Percentiles rank a stretch among this genome's conserved stretches.
Evolutionary conservation across 148 eudicot species (phyloP).

Genomic region (Camellia lanceoleosa): DNA sequence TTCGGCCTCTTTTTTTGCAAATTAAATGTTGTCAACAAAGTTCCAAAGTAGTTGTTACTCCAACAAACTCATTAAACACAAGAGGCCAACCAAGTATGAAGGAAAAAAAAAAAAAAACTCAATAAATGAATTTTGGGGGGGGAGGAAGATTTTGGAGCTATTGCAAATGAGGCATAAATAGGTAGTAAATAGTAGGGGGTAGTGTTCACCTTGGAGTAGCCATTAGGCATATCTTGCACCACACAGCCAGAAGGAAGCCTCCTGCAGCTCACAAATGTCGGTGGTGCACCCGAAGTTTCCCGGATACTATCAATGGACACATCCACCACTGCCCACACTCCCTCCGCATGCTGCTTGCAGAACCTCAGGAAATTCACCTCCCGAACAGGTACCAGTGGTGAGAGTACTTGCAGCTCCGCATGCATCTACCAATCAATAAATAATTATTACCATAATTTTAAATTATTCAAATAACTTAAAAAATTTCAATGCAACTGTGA

Average conservation of each 20-base stretch:
- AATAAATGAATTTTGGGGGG: too few relatives aligned
- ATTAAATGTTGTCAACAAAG: conserved; percentile 46
- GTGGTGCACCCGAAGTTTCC: conserved; percentile 53
- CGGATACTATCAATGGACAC: conserved; percentile 78
- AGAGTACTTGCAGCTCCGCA: conserved; percentile 87
- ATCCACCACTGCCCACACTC: conserved; percentile 95
- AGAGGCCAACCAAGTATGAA: too few relatives aligned
- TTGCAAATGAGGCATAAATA: too few relatives aligned
- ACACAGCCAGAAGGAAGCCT: conserved; percentile 96
- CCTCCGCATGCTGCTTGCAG: conserved; percentile 94
- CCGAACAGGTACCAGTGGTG: conserved; percentile 88
- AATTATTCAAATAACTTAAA: not conserved
- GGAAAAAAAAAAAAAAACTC: too few relatives aligned
- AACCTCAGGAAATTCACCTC: conserved; percentile 85
- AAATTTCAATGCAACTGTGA: too few relatives aligned
- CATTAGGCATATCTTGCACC: conserved; percentile 98
- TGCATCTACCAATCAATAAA: conserved; percentile 56
- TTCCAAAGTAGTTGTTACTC: conserved; percentile 47
- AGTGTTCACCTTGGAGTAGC: conserved; percentile 76
- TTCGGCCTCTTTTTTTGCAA: conserved; percentile 20
- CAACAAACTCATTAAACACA: conserved; percentile 76
- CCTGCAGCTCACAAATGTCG: conserved; percentile 57
- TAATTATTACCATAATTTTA: not conserved
- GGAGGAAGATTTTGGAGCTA: too few relatives aligned
- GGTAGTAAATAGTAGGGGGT: too few relatives aligned